These are phyloP conservation scores for Penicillium taxi DNA, from an alignment of 495 filamentous ascomycete genomes.

Conservation along the genomic window DNA sequence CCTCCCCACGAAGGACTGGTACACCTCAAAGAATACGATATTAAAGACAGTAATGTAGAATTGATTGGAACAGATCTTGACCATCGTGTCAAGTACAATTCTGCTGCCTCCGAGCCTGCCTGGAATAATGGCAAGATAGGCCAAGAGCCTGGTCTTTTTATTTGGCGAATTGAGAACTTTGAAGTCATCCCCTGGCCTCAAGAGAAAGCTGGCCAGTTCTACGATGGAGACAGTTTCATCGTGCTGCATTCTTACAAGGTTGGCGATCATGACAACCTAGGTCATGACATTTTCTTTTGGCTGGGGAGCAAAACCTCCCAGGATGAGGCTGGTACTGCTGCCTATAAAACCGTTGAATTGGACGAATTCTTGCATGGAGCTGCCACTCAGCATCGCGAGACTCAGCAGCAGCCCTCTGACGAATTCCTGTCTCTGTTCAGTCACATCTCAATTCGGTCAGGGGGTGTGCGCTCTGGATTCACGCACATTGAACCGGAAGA, in stretches of 20 bases:
- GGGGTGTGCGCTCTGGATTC: constrained; percentile 55
- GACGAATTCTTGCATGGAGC: constrained; percentile 54
- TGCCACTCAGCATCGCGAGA: constrained; percentile 53
- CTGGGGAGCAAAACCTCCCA: constrained; percentile 51
- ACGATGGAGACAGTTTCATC: constrained; percentile 58
- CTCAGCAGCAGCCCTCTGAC: constrained; percentile 46
- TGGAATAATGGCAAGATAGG: constrained; percentile 50
- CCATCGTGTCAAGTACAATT: constrained; percentile 56
- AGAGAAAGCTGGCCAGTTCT: constrained; percentile 46
- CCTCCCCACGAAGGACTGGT: constrained; percentile 48
- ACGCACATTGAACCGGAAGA: constrained; percentile 46
- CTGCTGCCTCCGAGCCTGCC: constrained; percentile 50
- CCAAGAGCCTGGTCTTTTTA: constrained; percentile 38
- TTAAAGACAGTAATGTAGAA: constrained; percentile 57
- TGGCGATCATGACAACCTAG: constrained; percentile 41
- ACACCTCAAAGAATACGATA: constrained; percentile 51
- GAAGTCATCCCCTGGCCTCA: constrained; percentile 51
- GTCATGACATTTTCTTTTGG: constrained; percentile 55
- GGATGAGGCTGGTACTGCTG: constrained; percentile 56
- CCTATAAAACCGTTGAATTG: constrained; percentile 59
- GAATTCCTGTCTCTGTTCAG: constrained; percentile 52
- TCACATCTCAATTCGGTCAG: constrained; percentile 42
- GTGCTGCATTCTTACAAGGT: constrained; percentile 48
- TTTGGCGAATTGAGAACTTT: constrained; percentile 58
- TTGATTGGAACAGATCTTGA: constrained; percentile 52